These are phyloP conservation scores for Sanghuangporus baumii DNA, from an alignment of 1,284 basidiomycete species.

Conservation along the genomic window DNA sequence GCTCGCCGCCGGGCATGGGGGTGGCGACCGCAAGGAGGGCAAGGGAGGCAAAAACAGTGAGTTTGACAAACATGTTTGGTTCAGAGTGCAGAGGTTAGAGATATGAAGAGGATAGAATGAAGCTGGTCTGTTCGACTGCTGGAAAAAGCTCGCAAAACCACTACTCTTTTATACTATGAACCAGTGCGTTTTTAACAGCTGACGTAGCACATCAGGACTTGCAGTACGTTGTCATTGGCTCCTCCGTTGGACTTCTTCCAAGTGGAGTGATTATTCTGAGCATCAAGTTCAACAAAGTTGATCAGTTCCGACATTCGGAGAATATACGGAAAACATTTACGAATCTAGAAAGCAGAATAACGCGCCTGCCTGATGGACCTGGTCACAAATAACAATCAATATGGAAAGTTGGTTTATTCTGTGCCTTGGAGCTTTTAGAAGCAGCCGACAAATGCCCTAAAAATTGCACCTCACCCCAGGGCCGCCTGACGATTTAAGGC, in stretches of 20 bases:
- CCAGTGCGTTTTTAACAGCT: not conserved
- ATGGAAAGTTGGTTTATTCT: not conserved
- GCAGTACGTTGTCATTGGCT: not conserved
- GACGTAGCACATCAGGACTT: not conserved
- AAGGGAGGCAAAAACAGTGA: constrained; percentile 14
- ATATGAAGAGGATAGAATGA: not conserved
- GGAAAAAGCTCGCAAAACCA: too few species aligned
- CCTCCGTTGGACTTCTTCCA: not conserved
- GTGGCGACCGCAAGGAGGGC: constrained; percentile 18
- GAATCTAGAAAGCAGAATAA: not conserved
- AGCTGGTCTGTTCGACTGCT: not conserved
- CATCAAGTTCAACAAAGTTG: not conserved
- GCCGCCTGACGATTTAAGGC: not conserved
- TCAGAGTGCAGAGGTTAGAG: not conserved
- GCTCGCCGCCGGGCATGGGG: constrained; percentile 1
- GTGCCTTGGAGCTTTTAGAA: not conserved
- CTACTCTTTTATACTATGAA: not conserved
- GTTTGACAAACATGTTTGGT: constrained; percentile 16
- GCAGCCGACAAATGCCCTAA: not conserved
- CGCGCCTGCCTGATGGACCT: not conserved
- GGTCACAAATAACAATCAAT: not conserved
- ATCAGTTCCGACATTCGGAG: not conserved
- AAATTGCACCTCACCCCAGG: not conserved
- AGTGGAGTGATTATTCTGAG: not conserved
- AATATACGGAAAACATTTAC: not conserved